Evolutionary conservation across 768 basidiomycete species (phyloP).

Genomic region (Xanthoconium purpureum): DNA sequence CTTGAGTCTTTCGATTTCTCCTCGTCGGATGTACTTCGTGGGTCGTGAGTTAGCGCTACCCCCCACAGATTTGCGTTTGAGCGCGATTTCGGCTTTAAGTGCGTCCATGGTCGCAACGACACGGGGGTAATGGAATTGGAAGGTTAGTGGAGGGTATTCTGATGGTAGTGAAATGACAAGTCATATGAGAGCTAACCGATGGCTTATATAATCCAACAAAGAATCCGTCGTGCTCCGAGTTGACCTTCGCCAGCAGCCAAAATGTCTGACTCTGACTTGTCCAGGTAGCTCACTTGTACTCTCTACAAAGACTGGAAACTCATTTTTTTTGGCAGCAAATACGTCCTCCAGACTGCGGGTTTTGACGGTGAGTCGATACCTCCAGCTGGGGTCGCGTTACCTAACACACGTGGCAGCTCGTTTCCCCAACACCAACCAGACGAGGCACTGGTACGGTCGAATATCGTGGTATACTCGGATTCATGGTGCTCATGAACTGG

Average conservation of each 20-base stretch:
- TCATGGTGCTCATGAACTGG: not conserved
- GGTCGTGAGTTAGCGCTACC: constrained; percentile 48
- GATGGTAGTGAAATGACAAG: not conserved
- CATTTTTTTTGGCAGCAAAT: constrained; percentile 55
- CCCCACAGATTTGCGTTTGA: constrained; percentile 77
- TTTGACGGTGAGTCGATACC: constrained; percentile 69
- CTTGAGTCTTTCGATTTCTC: constrained; percentile 78
- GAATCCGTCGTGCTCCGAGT: constrained; percentile 29
- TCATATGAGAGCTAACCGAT: not conserved
- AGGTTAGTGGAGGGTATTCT: not conserved
- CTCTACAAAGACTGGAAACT: constrained; percentile 5
- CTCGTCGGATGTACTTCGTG: constrained; percentile 86
- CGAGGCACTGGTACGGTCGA: constrained; percentile 81
- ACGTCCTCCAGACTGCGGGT: constrained; percentile 88
- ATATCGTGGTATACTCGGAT: not conserved
- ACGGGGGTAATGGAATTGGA: not conserved
- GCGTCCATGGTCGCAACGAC: constrained; percentile 65
- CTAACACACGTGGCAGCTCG: constrained; percentile 52
- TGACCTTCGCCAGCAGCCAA: constrained; percentile 32
- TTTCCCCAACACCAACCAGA: constrained; percentile 92
- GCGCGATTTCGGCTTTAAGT: constrained; percentile 83
- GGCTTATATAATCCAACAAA: constrained; percentile 35
- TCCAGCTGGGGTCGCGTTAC: not conserved
- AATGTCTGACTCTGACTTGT: constrained; percentile 62
- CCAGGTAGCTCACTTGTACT: constrained; percentile 42